phyloP scores from a whole-genome alignment of 495 filamentous ascomycete genomes.

The Aspergillus bridgeri region DNA sequence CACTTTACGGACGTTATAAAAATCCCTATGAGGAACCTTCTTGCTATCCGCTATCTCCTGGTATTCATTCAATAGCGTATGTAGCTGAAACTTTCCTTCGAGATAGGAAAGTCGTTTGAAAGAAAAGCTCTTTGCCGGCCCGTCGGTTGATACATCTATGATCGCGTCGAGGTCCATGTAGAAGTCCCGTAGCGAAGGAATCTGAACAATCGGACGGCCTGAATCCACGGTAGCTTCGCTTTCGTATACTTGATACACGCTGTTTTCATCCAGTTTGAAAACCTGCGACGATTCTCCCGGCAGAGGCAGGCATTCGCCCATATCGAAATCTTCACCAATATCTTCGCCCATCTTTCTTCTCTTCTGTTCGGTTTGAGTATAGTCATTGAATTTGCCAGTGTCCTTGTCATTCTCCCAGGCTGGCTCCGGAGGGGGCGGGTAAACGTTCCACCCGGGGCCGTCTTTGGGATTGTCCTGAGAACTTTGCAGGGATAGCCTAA shows the following conservation, averaged over 20 bases:
- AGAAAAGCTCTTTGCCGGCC: constrained; percentile 94
- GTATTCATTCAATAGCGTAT: constrained; percentile 88
- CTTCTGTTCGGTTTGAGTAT: constrained; percentile 27
- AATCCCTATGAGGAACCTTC: constrained; percentile 93
- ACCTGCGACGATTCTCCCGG: constrained; percentile 62
- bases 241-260: constrained; percentile 90
- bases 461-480: constrained; percentile 83
- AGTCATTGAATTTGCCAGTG: constrained; percentile 13
- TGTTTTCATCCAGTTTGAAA: constrained; percentile 74
- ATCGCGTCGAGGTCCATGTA: constrained; percentile 93
- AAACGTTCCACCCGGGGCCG: constrained; percentile 78
- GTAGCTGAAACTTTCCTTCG: constrained; percentile 94
- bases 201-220: constrained; percentile 65
- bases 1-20: constrained; percentile 98
- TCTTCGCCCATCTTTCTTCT: constrained; percentile 85
- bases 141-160: constrained; percentile 81
- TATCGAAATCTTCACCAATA: constrained; percentile 86
- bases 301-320: constrained; percentile 69
- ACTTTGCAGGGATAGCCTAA: constrained; percentile 79
- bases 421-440: constrained; percentile 85
- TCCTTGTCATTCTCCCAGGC: constrained; percentile 76
- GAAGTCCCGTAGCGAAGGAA: constrained; percentile 88
- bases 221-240: constrained; percentile 52
- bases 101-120: constrained; percentile 91
- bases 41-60: constrained; percentile 98